Evolutionary conservation across 768 basidiomycete genomes (phyloP), one percentile per base, ranked within the genome.

Genomic region (Termitomyces sp.): DNA sequence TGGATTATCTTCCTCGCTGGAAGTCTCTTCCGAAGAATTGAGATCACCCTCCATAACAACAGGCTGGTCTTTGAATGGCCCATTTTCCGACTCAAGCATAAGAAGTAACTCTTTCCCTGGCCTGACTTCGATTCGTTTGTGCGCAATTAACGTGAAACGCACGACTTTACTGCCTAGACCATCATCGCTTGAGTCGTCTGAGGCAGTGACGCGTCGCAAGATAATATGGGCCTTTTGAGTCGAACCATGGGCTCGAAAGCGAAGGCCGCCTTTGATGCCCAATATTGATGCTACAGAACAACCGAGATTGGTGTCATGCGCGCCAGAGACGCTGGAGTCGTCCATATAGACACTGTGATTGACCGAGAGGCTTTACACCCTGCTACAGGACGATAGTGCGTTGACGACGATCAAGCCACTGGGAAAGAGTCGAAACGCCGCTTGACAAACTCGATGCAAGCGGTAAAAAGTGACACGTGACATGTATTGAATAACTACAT

Each of bases 21-120:
- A 71, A 21, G 66, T 66, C 32, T 73, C 70, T 19, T 67, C 76
- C 52, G 68, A 63, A 37, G 66, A 70, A 37, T 63, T 48, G 5
- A 80, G 59, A 70, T 82, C 78, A 16, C 79, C 86, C 62, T 85
- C 83, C 60, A 89, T 76, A 40, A 86, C 66, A 62, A 88, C 76
- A 1, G 84, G 72, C 57, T 75, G 77, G 57, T 86, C 84, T 56
- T 81, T 78, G 69, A 82, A 80, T 12, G 71, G 65, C 40, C 81
- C 81, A 61, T 85, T 78, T 29, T 73, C 77, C 27, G 77, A 74
- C 40, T 76, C 77, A 34, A 89, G 73, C 6, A 85, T 77, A 53
- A 89, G 76, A 46, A 87, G 75, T 51, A 89, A 81, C 71, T 86
- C 84, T 69, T 86, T 86, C 56, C 87, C 87, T 12, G 86, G 82